Evolutionary conservation across 495 filamentous ascomycete genomes (phyloP), one percentile per base, ranked within the genome.

Genomic region (Daldinia decipiens): DNA sequence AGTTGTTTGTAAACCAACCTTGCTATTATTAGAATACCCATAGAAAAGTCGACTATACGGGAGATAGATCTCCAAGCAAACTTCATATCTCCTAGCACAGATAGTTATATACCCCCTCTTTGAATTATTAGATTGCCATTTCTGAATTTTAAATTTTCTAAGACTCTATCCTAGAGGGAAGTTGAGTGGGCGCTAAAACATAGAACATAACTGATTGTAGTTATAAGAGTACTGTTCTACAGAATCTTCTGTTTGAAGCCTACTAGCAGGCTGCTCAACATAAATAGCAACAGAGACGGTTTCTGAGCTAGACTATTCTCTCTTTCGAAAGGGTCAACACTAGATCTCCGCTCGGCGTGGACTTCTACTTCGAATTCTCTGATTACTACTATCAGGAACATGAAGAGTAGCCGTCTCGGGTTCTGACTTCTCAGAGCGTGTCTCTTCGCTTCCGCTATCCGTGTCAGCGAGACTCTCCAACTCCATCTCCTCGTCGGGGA

Each of bases 401-500:
- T 51, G 38, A 13, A 73, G 71, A 31, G 15, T 60, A 11, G 57
- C 58, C 11, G 19, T 38, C 29, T 31, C 29, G 5, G 45, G 24
- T 15, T 38, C 52, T 31, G 53, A 32, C 36, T 57, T 65, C 26
- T 62, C 71, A 32, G 55, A 45, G 1, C 43, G 1, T 15, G 26
- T 57, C 8, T 72, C 65, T 34, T 73, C 66, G 29, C 71, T 73
- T 4, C 71, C 71, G 19, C 65, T 70, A 38, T 69, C 71, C 45
- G 66, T 70, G 39, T 70, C 59, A 38, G 56, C 62, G 36, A 74
- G 26, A 21, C 71, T 71, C 43, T 61, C 26, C 11, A 74, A 51
- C 50, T 74, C 71, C 71, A 71, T 71, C 59, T 74, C 71, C 39
- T 74, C 71, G 8, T 74, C 71, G 3, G 59, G 26, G 7, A 74